Evolutionary conservation across 192 early-diverging fungal species (phyloP).

Genomic region (Backusella liffmaniae): DNA sequence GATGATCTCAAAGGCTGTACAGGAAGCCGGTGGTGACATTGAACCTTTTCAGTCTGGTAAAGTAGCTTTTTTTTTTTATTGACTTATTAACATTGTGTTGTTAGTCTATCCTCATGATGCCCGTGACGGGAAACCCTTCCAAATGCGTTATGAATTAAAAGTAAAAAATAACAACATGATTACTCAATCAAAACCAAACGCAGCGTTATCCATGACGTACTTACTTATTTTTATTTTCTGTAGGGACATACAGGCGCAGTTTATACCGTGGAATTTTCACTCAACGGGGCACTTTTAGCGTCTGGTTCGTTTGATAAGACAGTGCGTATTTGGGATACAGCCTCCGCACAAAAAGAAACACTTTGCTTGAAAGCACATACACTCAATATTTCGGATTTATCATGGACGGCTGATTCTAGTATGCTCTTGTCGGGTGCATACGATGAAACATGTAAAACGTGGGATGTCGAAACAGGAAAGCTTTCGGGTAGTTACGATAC

Average conservation of each 20-base stretch:
- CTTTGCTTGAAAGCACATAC: conserved; percentile 71
- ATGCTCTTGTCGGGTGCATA: conserved; percentile 73
- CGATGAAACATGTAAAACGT: conserved; percentile 79
- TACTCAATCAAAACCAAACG: too few species aligned
- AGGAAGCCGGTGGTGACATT: conserved; percentile 28
- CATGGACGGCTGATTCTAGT: conserved; percentile 69
- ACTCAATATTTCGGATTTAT: conserved; percentile 77
- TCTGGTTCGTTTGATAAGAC: conserved; percentile 96
- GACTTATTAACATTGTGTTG: neutral
- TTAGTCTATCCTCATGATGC: conserved; percentile 30
- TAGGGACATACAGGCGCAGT: conserved; percentile 89
- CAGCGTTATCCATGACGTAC: neutral
- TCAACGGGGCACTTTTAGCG: conserved; percentile 74
- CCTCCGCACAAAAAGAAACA: conserved; percentile 64
- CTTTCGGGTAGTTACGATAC: conserved; percentile 59
- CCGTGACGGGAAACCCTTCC: conserved; percentile 55
- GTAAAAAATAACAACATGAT: neutral
- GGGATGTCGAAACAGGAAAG: conserved; percentile 73
- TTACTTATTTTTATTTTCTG: conserved; percentile 14
- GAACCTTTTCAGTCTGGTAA: conserved; percentile 24
- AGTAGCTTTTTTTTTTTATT: neutral
- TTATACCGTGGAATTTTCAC: conserved; percentile 88
- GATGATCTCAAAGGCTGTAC: conserved; percentile 31
- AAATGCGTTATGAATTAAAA: conserved; percentile 63
- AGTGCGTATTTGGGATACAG: conserved; percentile 85